Conservation (phyloP, 306 rosid species). For the Pterocarpus macrocarpus region DNA sequence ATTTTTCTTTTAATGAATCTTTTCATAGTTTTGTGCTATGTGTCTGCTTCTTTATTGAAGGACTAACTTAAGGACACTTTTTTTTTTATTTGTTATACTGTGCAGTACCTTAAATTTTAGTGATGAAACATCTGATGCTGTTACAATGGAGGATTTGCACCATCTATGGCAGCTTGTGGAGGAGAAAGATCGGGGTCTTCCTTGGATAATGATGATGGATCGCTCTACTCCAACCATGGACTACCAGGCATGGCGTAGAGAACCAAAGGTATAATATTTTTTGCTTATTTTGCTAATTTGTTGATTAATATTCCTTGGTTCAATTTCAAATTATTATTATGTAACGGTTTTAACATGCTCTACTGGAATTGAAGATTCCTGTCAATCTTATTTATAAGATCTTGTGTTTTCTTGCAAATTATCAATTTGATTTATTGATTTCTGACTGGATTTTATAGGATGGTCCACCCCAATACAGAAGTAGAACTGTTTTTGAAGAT, state of each 20-base stretch:
- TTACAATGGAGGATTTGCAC: constrained; percentile 51
- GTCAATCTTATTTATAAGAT: neutral
- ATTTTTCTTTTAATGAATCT: too few relatives aligned
- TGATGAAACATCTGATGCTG: constrained; percentile 39
- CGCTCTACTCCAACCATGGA: constrained; percentile 61
- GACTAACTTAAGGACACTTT: neutral
- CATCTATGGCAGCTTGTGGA: constrained; percentile 61
- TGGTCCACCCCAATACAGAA: constrained; percentile 70
- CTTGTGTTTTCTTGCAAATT: neutral
- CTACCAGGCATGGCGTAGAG: constrained; percentile 70
- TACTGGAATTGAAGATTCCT: neutral
- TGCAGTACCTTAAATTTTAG: constrained; percentile 28
- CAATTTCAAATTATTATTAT: neutral
- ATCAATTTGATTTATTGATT: neutral
- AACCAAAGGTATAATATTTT: constrained; percentile 55
- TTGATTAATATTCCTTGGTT: neutral
- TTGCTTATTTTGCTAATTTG: constrained; percentile 8
- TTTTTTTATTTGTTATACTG: constrained; percentile 24
- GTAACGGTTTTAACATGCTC: neutral
- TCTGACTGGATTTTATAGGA: constrained; percentile 49
- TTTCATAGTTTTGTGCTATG: neutral
- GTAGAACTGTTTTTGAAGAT: constrained; percentile 68
- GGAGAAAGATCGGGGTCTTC: constrained; percentile 70
- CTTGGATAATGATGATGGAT: constrained; percentile 71
- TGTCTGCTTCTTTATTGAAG: neutral